Evolutionary conservation across 2,329 filamentous ascomycete species (phyloP).

Genomic region (Aureobasidium melanogenum): DNA sequence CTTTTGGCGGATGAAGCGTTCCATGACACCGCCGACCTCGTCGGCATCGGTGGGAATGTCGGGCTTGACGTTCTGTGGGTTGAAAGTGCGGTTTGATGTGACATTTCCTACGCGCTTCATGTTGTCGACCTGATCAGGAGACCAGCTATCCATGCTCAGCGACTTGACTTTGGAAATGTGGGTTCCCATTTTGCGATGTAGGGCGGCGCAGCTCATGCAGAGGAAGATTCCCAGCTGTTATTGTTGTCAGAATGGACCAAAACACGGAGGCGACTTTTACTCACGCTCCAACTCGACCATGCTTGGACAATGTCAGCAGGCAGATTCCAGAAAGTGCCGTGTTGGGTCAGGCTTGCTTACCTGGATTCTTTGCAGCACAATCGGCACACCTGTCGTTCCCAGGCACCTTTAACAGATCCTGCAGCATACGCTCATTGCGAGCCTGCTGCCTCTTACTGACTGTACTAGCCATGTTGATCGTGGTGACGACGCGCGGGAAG

Average conservation of each 20-base stretch:
- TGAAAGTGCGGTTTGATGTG: slow-evolving; percentile 80
- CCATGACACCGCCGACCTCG: slow-evolving; percentile 89
- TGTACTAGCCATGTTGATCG: slow-evolving; percentile 54
- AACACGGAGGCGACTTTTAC: slow-evolving; percentile 27
- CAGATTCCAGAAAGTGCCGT: not conserved
- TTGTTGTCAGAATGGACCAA: not conserved
- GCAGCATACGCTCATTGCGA: slow-evolving; percentile 86
- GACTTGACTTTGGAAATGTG: slow-evolving; percentile 99
- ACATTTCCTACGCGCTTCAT: slow-evolving; percentile 91
- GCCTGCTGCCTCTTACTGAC: slow-evolving; percentile 95
- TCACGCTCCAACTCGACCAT: slow-evolving; percentile 95
- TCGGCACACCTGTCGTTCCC: slow-evolving; percentile 94
- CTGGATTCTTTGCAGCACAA: slow-evolving; percentile 84
- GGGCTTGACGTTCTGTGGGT: slow-evolving; percentile 72
- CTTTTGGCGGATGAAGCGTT: slow-evolving; percentile 89
- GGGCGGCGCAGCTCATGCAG: slow-evolving; percentile 91
- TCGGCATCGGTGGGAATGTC: slow-evolving; percentile 84
- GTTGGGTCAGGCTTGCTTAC: slow-evolving; percentile 41
- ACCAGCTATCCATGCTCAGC: slow-evolving; percentile 96
- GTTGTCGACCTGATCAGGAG: slow-evolving; percentile 89
- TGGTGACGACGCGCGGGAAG: not conserved
- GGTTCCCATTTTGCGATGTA: slow-evolving; percentile 93
- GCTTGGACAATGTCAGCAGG: slow-evolving; percentile 43
- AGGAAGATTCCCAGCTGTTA: slow-evolving; percentile 81
- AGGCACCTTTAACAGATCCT: slow-evolving; percentile 79